Evolutionary conservation across 2,329 filamentous ascomycete species (phyloP).

Genomic region (Apiospora koreana): DNA sequence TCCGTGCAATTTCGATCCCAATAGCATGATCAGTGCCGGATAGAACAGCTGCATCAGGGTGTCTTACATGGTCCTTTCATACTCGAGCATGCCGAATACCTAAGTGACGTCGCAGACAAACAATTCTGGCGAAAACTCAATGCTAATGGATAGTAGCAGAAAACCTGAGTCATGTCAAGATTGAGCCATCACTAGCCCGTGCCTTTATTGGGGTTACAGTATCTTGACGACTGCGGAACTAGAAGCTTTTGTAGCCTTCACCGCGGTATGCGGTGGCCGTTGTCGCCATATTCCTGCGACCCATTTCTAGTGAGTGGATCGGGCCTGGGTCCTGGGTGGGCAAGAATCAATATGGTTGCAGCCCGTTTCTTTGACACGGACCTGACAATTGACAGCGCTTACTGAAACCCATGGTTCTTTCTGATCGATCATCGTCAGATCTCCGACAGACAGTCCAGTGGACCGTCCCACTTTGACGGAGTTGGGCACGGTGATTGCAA

Average conservation of each 20-base stretch:
- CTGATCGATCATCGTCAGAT: not conserved
- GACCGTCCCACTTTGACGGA: not conserved
- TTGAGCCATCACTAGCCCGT: not conserved
- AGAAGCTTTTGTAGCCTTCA: not conserved
- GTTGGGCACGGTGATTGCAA: not conserved
- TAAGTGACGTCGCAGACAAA: not conserved
- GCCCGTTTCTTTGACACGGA: not conserved
- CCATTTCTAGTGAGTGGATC: not conserved
- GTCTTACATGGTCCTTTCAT: not conserved
- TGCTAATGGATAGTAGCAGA: not conserved
- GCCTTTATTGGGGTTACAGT: not conserved
- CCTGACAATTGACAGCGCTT: not conserved
- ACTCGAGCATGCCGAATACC: not conserved
- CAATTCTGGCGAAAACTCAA: not conserved
- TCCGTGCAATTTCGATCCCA: not conserved
- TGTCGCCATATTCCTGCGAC: not conserved
- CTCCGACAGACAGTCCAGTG: not conserved
- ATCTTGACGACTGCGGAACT: not conserved
- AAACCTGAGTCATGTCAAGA: not conserved
- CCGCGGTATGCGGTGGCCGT: not conserved
- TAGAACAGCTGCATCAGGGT: not conserved
- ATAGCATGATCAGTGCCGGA: not conserved
- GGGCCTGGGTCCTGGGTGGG: not conserved
- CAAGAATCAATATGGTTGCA: not conserved
- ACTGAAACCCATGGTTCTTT: constrained; percentile 1